Base-by-base conservation (phyloP, 2,329 filamentous ascomycete species). In the Colletotrichum lindemuthianum region DNA sequence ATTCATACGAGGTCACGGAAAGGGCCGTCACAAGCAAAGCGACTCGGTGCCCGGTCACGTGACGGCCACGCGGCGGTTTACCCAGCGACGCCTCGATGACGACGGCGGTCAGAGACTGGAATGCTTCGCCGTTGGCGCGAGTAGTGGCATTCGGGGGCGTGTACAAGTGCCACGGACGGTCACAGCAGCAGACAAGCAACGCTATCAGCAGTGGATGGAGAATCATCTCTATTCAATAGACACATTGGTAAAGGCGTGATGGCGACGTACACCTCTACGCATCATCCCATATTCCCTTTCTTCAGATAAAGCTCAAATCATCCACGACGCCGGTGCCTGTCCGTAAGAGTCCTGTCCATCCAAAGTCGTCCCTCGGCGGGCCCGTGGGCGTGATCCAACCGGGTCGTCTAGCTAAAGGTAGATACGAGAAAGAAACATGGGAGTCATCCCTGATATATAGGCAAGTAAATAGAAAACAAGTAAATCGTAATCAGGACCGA, bases 391-490 rank as follows among this genome's bases (percentile, higher is more conserved):
- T 40, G 24, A 51, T 64, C 59, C 41, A 43, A 53, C 59, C 63
- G 63, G 63, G 63, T 66, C 59, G 63, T 59, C 56, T 56, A 54
- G 12, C 44, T 58, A 64, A 66, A 63, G 37, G 50, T 66, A 63
- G 54, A 55, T 66, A 67, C 54, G 63, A 63, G 49, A 59, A 63
- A 63, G 52, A 65, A 65, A 60, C n/a, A 33, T 51, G 52, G 56
- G 65, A 57, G 11, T 45, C 57, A 47, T 67, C 56, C 57, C 65
- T 65, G 53, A 59, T 66, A 66, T 66, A 68, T 66, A 63, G 55
- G 45, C 61, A 48, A 60, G 50, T 49, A 59, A 55, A 56, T 43
- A 63, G 16, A 43, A 48, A 24, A 32, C 51, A 36, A 60, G 51
- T 64, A 67, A 47, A 60, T 67, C 61, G 63, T 65, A 34, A 55